phyloP scores from a whole-genome alignment of 2,329 filamentous ascomycete species.

The Harringtonia lauricola region DNA sequence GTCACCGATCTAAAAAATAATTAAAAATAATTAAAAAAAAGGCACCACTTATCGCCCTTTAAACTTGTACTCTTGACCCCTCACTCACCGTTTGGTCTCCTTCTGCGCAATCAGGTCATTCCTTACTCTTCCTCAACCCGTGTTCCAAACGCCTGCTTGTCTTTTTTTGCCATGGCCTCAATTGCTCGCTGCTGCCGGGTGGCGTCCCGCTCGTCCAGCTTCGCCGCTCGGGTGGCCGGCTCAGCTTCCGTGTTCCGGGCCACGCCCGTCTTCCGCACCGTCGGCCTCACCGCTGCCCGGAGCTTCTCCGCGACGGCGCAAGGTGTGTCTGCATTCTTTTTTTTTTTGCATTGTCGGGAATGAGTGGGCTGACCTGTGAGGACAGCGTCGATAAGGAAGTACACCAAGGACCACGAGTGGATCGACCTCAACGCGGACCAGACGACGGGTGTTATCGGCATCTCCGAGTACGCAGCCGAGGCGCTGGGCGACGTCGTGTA shows the following conservation, averaged over 20 bases:
- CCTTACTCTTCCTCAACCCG: background rate
- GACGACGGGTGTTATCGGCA: conserved; percentile 72
- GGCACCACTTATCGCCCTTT: background rate
- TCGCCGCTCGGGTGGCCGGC: conserved; percentile 26
- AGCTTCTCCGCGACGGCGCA: conserved; percentile 34
- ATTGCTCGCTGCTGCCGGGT: conserved; percentile 45
- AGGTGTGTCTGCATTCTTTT: conserved; percentile 21
- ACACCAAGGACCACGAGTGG: conserved; percentile 98
- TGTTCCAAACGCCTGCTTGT: background rate
- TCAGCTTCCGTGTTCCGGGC: conserved; percentile 18
- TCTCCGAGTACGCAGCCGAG: conserved; percentile 84
- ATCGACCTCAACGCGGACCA: conserved; percentile 76
- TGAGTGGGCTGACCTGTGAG: background rate
- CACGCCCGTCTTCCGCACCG: conserved; percentile 20
- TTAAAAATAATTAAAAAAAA: too few species aligned
- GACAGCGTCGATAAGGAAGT: conserved; percentile 54
- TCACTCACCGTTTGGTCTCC: background rate
- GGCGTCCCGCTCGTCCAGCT: conserved; percentile 31
- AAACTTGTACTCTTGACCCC: background rate
- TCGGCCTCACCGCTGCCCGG: conserved; percentile 28
- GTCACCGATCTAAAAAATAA: conserved; percentile 1
- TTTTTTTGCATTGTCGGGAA: too few species aligned
- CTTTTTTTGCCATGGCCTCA: conserved; percentile 41
- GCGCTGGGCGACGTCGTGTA: conserved; percentile 94
- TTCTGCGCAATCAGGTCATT: background rate